phyloP scores from a whole-genome alignment of 2,329 filamentous ascomycete species.

The Pseudogymnoascus sp. region DNA sequence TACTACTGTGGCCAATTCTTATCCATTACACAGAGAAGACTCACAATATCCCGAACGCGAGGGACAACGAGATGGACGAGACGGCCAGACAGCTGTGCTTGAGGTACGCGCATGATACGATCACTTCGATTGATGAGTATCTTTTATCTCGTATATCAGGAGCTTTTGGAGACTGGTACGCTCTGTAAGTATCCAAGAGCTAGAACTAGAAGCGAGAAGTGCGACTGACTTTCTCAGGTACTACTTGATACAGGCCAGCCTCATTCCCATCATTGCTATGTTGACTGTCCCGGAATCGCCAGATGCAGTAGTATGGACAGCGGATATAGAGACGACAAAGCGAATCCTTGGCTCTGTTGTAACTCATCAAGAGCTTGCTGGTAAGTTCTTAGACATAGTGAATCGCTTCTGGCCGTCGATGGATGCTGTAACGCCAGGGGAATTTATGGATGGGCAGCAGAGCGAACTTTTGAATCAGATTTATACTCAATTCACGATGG shows the following conservation, averaged over 20 bases:
- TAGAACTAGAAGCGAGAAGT: background rate
- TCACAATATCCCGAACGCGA: background rate
- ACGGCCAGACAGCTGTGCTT: background rate
- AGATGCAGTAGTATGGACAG: background rate
- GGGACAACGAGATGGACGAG: background rate
- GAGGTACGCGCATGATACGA: background rate
- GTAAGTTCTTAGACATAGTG: background rate
- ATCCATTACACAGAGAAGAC: background rate
- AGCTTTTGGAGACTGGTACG: background rate
- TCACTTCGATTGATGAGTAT: background rate
- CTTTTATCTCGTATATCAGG: background rate
- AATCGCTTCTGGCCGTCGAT: background rate
- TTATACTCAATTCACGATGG: background rate
- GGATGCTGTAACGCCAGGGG: background rate
- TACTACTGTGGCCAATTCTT: background rate
- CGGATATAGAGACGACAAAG: background rate
- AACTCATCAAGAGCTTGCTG: background rate
- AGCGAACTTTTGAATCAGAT: background rate
- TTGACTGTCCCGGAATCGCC: background rate
- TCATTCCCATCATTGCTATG: background rate
- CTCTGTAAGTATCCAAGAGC: background rate
- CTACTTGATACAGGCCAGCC: background rate
- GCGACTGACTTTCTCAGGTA: background rate
- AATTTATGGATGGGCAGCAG: background rate
- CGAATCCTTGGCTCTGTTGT: background rate